Evolutionary conservation across 2,329 filamentous ascomycete genomes (phyloP), one percentile per base, ranked within the genome.

Genomic region (Claviceps spartinae): DNA sequence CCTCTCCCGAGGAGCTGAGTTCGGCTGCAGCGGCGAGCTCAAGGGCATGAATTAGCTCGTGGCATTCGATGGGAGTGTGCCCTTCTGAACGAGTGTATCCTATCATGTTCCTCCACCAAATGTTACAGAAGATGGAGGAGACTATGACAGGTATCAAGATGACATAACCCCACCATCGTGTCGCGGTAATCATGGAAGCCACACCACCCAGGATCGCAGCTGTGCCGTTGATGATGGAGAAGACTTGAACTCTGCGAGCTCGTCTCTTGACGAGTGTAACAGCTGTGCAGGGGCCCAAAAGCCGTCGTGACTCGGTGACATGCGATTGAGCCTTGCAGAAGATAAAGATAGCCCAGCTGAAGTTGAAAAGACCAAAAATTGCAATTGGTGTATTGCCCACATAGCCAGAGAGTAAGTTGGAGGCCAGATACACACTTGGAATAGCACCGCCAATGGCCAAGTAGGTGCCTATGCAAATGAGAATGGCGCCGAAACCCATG

Each of bases 361-460:
- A 67, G 57, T 77, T 79, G 43, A 70, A 51, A 0, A 78, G 49
- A 2, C 74, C 76, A 47, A 72, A 79, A 0, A 72, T 24, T 0
- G 74, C 74, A 2, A 74, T 69, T 1, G 73, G 69, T 0, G 69
- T 64, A 53, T 80, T 79, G 2, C 77, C 77, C 18, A 80, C 65
- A 54, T 78, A 79, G 1, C 77, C 77, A 0, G 76, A 78, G 0
- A 79, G 60, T 2, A 78, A 60, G 51, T 80, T 80, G 57, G 72
- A 77, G 0, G 72, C 69, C 0, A 62, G 4, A 52, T 62, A 79
- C 0, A 78, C 65, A 0, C 38, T 54, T 0, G 34, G 61, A 48
- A 77, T 65, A 0, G 65, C 69, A 1, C 77, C 76, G 1, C 65
- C 72, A 16, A 79, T 77, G 9, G 77, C 77, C 69, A 79, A 68